Evolutionary conservation across 352 stramenopile genomes (phyloP), one percentile per base, ranked within the genome.

Genomic region (Phytopythium mirpurense): DNA sequence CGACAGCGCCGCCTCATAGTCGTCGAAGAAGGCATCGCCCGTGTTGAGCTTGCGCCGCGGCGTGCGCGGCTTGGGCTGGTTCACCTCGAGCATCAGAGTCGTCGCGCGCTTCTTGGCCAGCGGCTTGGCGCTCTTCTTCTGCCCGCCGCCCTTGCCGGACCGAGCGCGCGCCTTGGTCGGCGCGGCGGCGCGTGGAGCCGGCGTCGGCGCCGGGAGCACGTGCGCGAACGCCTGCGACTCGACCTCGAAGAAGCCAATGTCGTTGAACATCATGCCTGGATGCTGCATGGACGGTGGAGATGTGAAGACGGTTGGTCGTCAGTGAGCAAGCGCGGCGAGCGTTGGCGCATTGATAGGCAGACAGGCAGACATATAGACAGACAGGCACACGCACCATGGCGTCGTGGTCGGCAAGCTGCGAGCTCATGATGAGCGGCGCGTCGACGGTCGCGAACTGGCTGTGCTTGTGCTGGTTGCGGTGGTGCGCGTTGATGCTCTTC

Each of bases 21-120:
- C 78, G 41, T 89, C 79, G 35, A 88, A 90, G 5, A 65, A 69
- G 1, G 65, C 67, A 5, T 71, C 71, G 3, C 75, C 75, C 15
- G 63, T 76, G 59, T 87, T 83, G 7, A 82, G 56, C 34, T 87
- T 87, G 2, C 79, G 79, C 15, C 82, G 71, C 10, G 82, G 79
- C 2, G 78, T 92, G 26, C 70, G 70, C 6, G 77, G 79, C 62
- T 86, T 88, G 24, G 76, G 68, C 16, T 85, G 68, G 40, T 70
- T 68, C n/a, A 76, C 24, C 18, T 90, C 77, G 29, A 88, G 48
- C 21, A 86, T 55, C 49, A 67, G 77, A 45, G 75, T 80, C 15
- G 70, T 74, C 2, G 64, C 63, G 12, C 82, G 74, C 63, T 90
- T 90, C 62, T 90, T 90, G 23, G 71, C 57, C 24, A 73, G 57